phyloP scores from a whole-genome alignment of 1,284 basidiomycete species.

The Vanrija humicola region DNA sequence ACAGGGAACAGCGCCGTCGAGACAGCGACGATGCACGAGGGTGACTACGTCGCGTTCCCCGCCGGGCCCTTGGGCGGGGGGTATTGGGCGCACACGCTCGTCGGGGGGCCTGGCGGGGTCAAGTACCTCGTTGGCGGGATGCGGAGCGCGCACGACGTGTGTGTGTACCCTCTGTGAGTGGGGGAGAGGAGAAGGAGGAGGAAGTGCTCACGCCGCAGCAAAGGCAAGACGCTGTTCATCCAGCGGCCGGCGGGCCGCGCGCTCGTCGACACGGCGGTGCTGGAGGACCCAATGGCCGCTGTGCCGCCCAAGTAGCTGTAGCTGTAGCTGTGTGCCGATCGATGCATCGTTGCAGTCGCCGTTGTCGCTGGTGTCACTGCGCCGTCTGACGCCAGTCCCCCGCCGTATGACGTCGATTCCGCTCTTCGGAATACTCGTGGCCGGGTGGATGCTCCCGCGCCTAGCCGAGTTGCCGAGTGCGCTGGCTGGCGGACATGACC shows the following conservation, averaged over 20 bases:
- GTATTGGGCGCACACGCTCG: constrained; percentile 22
- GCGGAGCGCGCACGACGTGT: constrained; percentile 17
- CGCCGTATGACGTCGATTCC: too few relatives aligned
- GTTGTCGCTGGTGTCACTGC: too few relatives aligned
- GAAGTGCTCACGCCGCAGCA: neutral
- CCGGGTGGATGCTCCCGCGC: too few relatives aligned
- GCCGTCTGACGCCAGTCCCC: too few relatives aligned
- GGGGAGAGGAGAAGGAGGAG: neutral
- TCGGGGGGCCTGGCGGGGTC: constrained; percentile 18
- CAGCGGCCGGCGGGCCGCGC: too few relatives aligned
- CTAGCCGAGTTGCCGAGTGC: too few relatives aligned
- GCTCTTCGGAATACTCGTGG: too few relatives aligned
- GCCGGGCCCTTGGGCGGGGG: constrained; percentile 8
- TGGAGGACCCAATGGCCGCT: neutral
- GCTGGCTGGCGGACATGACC: too few relatives aligned
- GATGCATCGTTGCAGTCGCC: too few relatives aligned
- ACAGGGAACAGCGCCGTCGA: neutral
- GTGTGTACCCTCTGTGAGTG: constrained; percentile 28
- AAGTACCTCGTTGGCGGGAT: constrained; percentile 28
- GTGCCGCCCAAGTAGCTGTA: neutral
- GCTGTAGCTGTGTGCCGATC: too few relatives aligned
- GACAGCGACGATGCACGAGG: constrained; percentile 8
- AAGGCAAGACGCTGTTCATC: neutral
- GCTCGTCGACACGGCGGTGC: too few relatives aligned
- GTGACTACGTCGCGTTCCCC: constrained; percentile 26